Evolutionary conservation across 1,284 basidiomycete species (phyloP).

Genomic region (Cryptococcus sp.): DNA sequence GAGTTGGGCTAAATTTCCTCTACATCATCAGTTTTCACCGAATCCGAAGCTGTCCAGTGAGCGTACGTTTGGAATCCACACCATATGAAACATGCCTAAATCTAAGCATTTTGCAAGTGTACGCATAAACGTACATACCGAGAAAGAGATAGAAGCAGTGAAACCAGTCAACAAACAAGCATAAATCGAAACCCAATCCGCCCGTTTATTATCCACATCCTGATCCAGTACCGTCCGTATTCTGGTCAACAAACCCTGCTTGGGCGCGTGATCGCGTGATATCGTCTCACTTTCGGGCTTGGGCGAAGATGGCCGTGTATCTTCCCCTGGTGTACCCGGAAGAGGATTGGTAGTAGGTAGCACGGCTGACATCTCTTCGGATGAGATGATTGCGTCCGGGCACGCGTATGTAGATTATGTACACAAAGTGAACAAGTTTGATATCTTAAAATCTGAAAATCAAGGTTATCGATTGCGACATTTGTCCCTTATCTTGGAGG

Average conservation of each 20-base stretch:
- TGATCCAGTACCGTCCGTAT: constrained; percentile 11
- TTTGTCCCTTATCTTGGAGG: too few relatives aligned
- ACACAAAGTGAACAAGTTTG: too few relatives aligned
- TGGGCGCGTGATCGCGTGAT: not conserved
- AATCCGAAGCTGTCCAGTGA: not conserved
- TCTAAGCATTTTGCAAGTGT: constrained; percentile 1
- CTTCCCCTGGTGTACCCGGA: not conserved
- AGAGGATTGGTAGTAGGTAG: not conserved
- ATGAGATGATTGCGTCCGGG: too few relatives aligned
- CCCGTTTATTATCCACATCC: constrained; percentile 61
- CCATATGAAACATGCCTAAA: constrained; percentile 73
- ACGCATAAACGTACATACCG: constrained; percentile 30
- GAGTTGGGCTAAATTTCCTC: constrained; percentile 54
- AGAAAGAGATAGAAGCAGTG: constrained; percentile 70
- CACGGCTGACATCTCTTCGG: not conserved
- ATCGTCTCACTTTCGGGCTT: not conserved
- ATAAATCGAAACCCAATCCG: constrained; percentile 60
- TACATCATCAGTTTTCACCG: constrained; percentile 5
- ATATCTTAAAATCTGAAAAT: too few relatives aligned
- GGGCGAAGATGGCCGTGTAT: not conserved
- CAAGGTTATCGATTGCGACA: too few relatives aligned
- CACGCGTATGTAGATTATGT: too few relatives aligned
- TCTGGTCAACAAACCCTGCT: not conserved
- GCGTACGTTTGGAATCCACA: constrained; percentile 69
- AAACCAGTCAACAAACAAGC: constrained; percentile 85